Evolutionary conservation across 2,329 filamentous ascomycete species (phyloP), one percentile per base, ranked within the genome.

Genomic region (Trichocomaceae sp.): DNA sequence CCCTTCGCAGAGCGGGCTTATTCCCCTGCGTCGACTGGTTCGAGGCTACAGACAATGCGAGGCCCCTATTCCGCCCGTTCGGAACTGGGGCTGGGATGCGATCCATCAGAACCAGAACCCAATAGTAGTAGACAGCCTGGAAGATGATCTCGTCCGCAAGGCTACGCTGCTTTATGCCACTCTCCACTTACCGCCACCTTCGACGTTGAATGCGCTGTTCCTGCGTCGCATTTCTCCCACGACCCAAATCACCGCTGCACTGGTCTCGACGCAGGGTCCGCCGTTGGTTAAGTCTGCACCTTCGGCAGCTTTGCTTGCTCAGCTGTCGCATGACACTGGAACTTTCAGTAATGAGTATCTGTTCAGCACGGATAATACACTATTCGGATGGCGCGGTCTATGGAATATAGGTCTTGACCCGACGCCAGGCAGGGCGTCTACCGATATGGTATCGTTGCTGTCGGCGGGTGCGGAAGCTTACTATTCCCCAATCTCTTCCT

Each of bases 401-500:
- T 99, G 96, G 77, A 97, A 99, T 69, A 97, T 96, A 67, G 92
- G 92, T 13, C 81, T 84, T 17, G 87, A 61, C 29, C 56, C 63
- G 60, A 56, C 52, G 59, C 66, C 47, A 55, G 62, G 55, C 2
- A 47, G 52, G 44, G 41, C 23, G 49, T 60, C 39, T 41, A 58
- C 54, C 7, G 53, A 58, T 6, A 49, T 42, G 37, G 45, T 87
- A 84, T 74, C 91, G 8, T 84, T 92, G 19, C 90, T 97, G 68
- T 95, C 89, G 65, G 88, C 89, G 2, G 93, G 93, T 35, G 92
- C 85, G 54, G 93, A 99, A 72, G 79, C 95, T 35, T 99, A 97
- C 75, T 99, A 99, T 75, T 93, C 92, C 20, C 86, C 91, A 0
- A 75, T 96, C 57, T 97, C 96, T 69, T 96, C 96, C 67, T 90